Evolutionary conservation across 2,329 filamentous ascomycete genomes (phyloP).

Genomic region (Lasiodiplodia citricola): DNA sequence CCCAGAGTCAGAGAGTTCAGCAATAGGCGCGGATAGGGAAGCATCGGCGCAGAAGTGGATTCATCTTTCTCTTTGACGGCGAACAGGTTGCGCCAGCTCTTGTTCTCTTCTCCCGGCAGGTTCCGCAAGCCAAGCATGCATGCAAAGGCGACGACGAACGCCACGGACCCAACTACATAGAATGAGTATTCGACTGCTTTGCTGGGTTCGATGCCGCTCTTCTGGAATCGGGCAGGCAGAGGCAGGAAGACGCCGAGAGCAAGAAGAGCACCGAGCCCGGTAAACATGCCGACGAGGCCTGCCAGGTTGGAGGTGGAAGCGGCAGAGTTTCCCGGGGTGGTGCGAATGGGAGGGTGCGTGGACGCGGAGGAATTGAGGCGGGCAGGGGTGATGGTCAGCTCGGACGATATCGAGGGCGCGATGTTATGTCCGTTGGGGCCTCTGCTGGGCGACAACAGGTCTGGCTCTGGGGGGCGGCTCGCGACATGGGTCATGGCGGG

Average conservation of each 20-base stretch:
- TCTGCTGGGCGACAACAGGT: conserved; percentile 37
- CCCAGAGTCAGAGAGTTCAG: conserved; percentile 61
- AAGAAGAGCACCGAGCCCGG: conserved; percentile 87
- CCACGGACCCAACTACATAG: conserved; percentile 79
- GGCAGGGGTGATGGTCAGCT: conserved; percentile 74
- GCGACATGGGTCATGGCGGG: conserved; percentile 65
- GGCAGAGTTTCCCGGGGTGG: conserved; percentile 55
- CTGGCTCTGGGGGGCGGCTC: conserved; percentile 33
- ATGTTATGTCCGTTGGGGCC: conserved; percentile 58
- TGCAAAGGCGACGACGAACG: conserved; percentile 72
- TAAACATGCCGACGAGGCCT: conserved; percentile 89
- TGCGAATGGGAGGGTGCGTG: conserved; percentile 34
- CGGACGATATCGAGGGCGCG: conserved; percentile 72
- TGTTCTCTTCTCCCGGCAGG: conserved; percentile 75
- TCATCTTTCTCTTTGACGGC: conserved; percentile 32
- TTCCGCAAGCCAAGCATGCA: conserved; percentile 78
- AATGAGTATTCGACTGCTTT: conserved; percentile 83
- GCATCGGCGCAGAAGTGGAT: conserved; percentile 52
- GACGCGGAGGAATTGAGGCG: conserved; percentile 46
- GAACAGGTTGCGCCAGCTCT: conserved; percentile 64
- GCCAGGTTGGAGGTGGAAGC: conserved; percentile 70
- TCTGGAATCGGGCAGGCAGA: conserved; percentile 79
- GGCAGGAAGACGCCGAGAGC: conserved; percentile 84
- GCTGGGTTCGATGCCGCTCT: conserved; percentile 72
- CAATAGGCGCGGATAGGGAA: conserved; percentile 56